Evolutionary conservation across 2,329 filamentous ascomycete genomes (phyloP).

Genomic region (Calonectria ilicicola): DNA sequence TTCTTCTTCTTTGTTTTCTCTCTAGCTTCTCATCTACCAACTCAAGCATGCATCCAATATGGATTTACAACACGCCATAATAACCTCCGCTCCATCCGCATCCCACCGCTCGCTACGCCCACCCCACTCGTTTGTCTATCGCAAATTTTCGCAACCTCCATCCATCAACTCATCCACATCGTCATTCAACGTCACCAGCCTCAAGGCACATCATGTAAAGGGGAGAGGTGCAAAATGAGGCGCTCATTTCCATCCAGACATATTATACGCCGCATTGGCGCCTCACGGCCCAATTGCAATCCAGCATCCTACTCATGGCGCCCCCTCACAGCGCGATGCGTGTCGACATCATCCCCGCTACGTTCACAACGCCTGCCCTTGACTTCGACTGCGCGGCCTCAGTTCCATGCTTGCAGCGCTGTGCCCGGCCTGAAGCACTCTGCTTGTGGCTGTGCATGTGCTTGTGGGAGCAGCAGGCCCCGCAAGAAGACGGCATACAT

Average conservation of each 20-base stretch:
- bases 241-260: constrained; percentile 22
- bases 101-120: constrained; percentile 11
- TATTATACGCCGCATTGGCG: constrained; percentile 24
- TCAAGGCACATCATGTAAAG: constrained; percentile 29
- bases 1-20: no score
- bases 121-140: constrained; percentile 35
- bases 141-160: constrained; percentile 39
- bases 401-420: constrained; percentile 16
- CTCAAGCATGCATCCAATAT: background rate
- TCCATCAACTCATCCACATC: constrained; percentile 22
- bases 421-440: constrained; percentile 36
- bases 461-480: constrained; percentile 43
- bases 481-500: constrained; percentile 74
- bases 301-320: constrained; percentile 17
- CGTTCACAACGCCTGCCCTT: constrained; percentile 23
- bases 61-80: no score
- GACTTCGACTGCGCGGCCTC: constrained; percentile 29
- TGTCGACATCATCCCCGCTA: constrained; percentile 18
- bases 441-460: constrained; percentile 52
- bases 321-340: constrained; percentile 29
- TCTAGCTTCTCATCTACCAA: no score
- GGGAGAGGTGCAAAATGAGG: constrained; percentile 32
- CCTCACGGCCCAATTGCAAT: constrained; percentile 15
- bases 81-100: background rate
- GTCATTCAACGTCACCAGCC: background rate